Percentiles rank a stretch among this genome's conserved stretches.
phyloP scores from a whole-genome alignment of 768 basidiomycete species.

The Lactarius hengduanensis region DNA sequence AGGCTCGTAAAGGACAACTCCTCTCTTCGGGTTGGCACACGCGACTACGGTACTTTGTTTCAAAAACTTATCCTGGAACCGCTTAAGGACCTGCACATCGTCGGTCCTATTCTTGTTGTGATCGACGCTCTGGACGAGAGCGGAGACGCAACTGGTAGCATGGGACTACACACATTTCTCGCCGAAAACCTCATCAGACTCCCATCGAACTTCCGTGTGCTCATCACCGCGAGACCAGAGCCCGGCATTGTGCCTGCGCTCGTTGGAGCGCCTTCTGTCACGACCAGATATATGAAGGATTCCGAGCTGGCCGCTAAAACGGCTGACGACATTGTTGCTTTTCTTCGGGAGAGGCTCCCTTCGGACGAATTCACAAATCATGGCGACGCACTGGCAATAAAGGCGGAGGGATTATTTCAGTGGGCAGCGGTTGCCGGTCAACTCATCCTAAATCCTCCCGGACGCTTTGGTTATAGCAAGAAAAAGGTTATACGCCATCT shows the following conservation, averaged over 20 bases:
- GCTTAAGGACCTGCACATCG: slow-evolving; percentile 1
- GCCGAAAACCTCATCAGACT: neutral
- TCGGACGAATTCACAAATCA: neutral
- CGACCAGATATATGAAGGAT: neutral
- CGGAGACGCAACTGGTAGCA: neutral
- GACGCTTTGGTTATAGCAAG: too few species aligned
- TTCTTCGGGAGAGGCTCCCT: neutral
- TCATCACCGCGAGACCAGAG: neutral
- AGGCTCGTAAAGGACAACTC: neutral
- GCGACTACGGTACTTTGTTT: slow-evolving; percentile 1
- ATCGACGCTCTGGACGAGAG: slow-evolving; percentile 7
- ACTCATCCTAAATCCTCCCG: neutral
- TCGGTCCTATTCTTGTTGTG: neutral
- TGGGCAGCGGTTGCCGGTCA: neutral
- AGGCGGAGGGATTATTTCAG: neutral
- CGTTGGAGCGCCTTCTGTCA: neutral
- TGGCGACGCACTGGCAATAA: neutral
- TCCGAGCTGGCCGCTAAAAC: neutral
- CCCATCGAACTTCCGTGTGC: slow-evolving; percentile 4
- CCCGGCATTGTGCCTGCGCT: neutral
- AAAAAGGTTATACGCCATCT: too few species aligned
- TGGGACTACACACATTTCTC: neutral
- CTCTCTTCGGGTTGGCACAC: neutral
- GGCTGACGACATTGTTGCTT: neutral
- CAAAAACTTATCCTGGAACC: neutral